Evolutionary conservation across 495 filamentous ascomycete genomes (phyloP).

Genomic region (Podospora didyma): DNA sequence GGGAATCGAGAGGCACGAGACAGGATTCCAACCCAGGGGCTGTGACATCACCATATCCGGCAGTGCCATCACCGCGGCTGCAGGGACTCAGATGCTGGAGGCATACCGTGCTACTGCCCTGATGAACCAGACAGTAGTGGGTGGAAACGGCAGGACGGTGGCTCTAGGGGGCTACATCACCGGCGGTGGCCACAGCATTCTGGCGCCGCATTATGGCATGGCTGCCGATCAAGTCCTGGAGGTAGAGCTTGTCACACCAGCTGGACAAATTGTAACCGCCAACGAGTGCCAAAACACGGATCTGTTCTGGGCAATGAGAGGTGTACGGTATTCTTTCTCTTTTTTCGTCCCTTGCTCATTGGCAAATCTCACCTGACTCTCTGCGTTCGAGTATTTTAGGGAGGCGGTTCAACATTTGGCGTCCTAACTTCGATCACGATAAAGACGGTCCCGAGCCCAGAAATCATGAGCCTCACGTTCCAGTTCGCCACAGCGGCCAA

Average conservation of each 20-base stretch:
- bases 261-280: conserved; percentile 45
- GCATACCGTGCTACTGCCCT: conserved; percentile 23
- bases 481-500: conserved; percentile 8
- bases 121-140: conserved; percentile 28
- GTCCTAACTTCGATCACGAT: conserved; percentile 54
- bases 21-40: conserved; percentile 25
- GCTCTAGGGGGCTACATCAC: conserved; percentile 51
- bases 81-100: conserved; percentile 31
- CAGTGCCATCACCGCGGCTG: conserved; percentile 30
- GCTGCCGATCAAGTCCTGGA: conserved; percentile 58
- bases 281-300: conserved; percentile 53
- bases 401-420: conserved; percentile 59
- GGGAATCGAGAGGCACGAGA: conserved; percentile 27
- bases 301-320: conserved; percentile 63
- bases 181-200: conserved; percentile 55
- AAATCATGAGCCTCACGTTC: conserved; percentile 19
- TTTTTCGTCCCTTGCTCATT: not conserved
- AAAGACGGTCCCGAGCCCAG: conserved; percentile 28
- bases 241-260: conserved; percentile 54
- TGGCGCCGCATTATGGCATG: conserved; percentile 53
- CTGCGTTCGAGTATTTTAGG: conserved; percentile 30
- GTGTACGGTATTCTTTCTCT: conserved; percentile 15
- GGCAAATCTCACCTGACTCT: too few relatives aligned
- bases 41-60: conserved; percentile 27
- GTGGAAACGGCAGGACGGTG: conserved; percentile 22